Evolutionary conservation across 176 grass and related monocot genomes (phyloP), one percentile per base, ranked within the genome.

Genomic region (Lolium perenne): DNA sequence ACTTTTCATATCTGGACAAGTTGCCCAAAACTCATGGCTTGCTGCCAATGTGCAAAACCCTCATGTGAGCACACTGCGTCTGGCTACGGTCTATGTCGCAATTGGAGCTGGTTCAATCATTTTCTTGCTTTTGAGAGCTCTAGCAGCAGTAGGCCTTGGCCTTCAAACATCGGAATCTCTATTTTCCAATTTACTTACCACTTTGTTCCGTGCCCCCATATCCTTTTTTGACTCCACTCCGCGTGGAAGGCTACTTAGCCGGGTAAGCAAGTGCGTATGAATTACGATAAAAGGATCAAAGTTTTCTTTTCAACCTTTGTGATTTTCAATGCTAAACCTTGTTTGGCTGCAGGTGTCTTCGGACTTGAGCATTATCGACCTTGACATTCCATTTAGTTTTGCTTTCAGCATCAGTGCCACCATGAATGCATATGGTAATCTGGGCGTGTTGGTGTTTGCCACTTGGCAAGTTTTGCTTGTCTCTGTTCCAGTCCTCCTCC

Each of bases 211-310:
- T 89, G 82, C 83, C 46, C 87, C 87, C 0, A 79, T 92, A 62
- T 89, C 90, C 13, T 92, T 89, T 49, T 92, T 86, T 68, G 50
- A 92, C 41, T 83, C 83, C 20, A 92, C 83, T 29, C 87, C 90
- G 79, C 46, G 85, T 16, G 82, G 90, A 81, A 88, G 90, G 72
- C 79, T 92, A 59, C 59, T 89, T 38, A 86, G 83, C 61, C 84
- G 79, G 54, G 90, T 92, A 81, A 89, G 89, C 59, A 53, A 18
- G 53, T 56, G 53, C 53, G 16, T 18, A 56, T 7, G 1, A 56
- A 56, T 7, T 18, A 16, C 16, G 53, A 2, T 56, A 18, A 17
- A 18, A 56, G 16, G 53, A 16, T 56, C 53, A 56, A 7, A 1
- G 53, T 18, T 18, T 50, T 50, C 16, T 18, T 18, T 56, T 5